Percentiles rank a stretch among this genome's conserved stretches.
phyloP scores from a whole-genome alignment of 768 basidiomycete genomes.

The Boletus sensibilis region DNA sequence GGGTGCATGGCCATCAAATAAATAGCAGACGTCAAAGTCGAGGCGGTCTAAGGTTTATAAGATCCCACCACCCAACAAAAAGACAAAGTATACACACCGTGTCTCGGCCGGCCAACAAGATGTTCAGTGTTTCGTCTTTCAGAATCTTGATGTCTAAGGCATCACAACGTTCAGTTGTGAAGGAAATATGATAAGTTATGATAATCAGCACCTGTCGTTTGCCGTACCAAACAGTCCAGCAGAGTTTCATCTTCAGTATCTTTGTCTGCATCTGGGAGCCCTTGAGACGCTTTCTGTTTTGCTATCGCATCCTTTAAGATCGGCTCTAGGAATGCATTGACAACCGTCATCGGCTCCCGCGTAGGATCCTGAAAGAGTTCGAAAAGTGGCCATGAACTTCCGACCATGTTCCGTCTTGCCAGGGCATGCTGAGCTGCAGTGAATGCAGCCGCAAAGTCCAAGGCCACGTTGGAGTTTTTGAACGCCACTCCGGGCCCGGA shows the following conservation, averaged over 20 bases:
- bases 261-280: neutral
- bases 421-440: constrained; percentile 33
- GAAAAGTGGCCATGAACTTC: constrained; percentile 40
- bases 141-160: constrained; percentile 32
- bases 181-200: neutral
- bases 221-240: constrained; percentile 40
- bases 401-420: constrained; percentile 28
- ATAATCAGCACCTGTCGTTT: constrained; percentile 35
- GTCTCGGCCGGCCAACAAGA: constrained; percentile 46
- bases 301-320: constrained; percentile 38
- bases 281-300: constrained; percentile 17
- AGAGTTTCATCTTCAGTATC: constrained; percentile 38
- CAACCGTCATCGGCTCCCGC: constrained; percentile 36
- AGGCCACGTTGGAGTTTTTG: constrained; percentile 13
- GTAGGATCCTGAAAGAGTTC: constrained; percentile 38
- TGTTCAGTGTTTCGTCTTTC: constrained; percentile 43
- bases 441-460: constrained; percentile 37
- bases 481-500: constrained; percentile 4
- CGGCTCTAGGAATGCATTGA: constrained; percentile 40
- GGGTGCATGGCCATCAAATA: constrained; percentile 50
- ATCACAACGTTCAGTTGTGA: neutral
- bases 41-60: constrained; percentile 38
- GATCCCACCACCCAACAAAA: neutral
- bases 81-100: constrained; percentile 30
- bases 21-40: constrained; percentile 42